A percentile compares a stretch with the other conserved stretches of the same genome.
Conservation (phyloP, 2,329 filamentous ascomycete genomes). For the Penicillium sp. region DNA sequence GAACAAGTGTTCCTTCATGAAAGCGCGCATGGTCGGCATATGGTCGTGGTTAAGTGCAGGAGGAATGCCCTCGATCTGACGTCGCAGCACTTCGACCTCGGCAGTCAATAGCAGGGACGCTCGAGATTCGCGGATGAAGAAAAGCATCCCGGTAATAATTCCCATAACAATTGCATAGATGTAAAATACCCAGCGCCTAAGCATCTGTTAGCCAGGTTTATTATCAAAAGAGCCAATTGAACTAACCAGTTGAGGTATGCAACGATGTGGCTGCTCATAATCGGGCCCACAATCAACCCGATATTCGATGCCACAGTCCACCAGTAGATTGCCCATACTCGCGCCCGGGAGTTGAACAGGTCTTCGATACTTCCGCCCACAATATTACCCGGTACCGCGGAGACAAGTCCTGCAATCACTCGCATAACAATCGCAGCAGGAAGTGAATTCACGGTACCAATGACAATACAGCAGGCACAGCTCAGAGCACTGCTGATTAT, state of each 20-base stretch:
- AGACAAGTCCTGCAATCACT: conserved; percentile 45
- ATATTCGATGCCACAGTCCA: conserved; percentile 47
- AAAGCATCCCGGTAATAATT: conserved; percentile 33
- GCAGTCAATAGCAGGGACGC: conserved; percentile 43
- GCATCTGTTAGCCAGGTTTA: neutral
- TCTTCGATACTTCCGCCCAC: conserved; percentile 51
- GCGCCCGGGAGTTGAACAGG: conserved; percentile 46
- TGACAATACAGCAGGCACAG: conserved; percentile 36
- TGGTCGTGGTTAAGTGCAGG: conserved; percentile 41
- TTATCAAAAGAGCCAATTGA: neutral
- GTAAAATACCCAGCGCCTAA: conserved; percentile 48
- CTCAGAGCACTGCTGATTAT: conserved; percentile 30
- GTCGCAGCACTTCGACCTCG: conserved; percentile 32
- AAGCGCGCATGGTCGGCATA: conserved; percentile 36
- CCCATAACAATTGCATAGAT: conserved; percentile 41
- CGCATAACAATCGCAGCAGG: conserved; percentile 42
- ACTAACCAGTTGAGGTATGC: conserved; percentile 39
- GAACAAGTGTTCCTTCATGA: conserved; percentile 40
- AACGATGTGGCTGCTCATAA: conserved; percentile 45
- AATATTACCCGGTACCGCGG: conserved; percentile 50
- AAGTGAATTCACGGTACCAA: conserved; percentile 38
- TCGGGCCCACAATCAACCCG: conserved; percentile 46
- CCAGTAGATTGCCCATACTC: conserved; percentile 48
- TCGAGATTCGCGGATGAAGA: conserved; percentile 46
- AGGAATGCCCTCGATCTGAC: conserved; percentile 15